phyloP scores from a whole-genome alignment of 2,329 filamentous ascomycete species.

The Raffaelea ambrosiae region DNA sequence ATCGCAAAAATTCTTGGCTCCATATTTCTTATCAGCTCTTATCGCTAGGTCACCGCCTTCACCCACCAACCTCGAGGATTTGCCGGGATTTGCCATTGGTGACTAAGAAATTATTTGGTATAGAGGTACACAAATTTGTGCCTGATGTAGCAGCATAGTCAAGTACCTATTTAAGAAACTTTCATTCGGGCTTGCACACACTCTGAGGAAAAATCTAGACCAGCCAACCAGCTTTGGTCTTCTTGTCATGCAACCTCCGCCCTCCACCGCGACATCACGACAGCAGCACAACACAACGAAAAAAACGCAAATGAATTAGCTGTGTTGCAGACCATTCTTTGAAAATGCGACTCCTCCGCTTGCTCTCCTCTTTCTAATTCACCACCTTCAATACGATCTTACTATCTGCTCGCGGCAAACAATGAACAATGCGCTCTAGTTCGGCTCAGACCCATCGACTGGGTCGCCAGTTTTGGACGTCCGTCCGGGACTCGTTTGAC shows the following conservation, averaged over 20 bases:
- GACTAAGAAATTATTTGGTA: too few relatives aligned
- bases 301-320: neutral
- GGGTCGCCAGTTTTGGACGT: constrained; percentile 24
- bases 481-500: constrained; percentile 20
- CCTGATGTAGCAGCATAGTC: too few relatives aligned
- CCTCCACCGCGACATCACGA: constrained; percentile 2
- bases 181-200: too few relatives aligned
- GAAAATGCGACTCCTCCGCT: neutral
- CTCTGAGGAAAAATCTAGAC: neutral
- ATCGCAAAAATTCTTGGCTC: neutral
- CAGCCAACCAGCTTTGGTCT: neutral
- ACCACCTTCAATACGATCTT: neutral
- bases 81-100: too few relatives aligned
- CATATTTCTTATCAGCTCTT: neutral
- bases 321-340: too few relatives aligned
- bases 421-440: constrained; percentile 24
- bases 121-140: too few relatives aligned
- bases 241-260: constrained; percentile 1
- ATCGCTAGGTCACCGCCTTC: too few relatives aligned
- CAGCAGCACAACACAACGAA: neutral
- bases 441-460: constrained; percentile 23
- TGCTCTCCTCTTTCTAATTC: neutral
- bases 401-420: neutral
- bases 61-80: too few relatives aligned
- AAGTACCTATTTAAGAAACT: too few relatives aligned